A percentile compares a stretch with the other conserved stretches of the same genome.
phyloP scores from a whole-genome alignment of 2,329 filamentous ascomycete species.

The Arthrobotrys entomopaga region DNA sequence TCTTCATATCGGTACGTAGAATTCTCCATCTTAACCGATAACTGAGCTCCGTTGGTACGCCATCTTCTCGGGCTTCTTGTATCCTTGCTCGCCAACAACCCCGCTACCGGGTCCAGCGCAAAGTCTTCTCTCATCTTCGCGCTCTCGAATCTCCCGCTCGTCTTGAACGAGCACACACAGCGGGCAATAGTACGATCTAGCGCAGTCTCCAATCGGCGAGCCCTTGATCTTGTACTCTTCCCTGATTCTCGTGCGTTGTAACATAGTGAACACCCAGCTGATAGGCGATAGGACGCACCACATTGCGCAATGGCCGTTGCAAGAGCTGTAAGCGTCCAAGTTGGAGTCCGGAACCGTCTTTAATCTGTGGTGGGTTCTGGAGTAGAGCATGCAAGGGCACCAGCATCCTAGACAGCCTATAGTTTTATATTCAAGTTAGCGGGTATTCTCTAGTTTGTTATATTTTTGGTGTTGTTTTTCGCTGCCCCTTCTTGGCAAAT shows the following conservation, averaged over 20 bases:
- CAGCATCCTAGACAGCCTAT: slow-evolving; percentile 58
- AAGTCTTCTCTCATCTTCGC: slow-evolving; percentile 58
- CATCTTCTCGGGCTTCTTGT: slow-evolving; percentile 58
- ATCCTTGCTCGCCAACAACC: slow-evolving; percentile 57
- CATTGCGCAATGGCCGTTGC: slow-evolving; percentile 57
- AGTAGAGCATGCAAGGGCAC: slow-evolving; percentile 60
- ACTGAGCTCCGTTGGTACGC: slow-evolving; percentile 57
- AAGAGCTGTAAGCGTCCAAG: slow-evolving; percentile 56
- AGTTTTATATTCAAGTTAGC: slow-evolving; percentile 22
- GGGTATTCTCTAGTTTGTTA: neutral
- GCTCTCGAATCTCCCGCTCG: slow-evolving; percentile 57
- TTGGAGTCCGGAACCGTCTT: slow-evolving; percentile 59
- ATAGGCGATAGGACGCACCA: slow-evolving; percentile 57
- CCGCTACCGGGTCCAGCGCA: slow-evolving; percentile 58
- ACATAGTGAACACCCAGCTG: slow-evolving; percentile 59
- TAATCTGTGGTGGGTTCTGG: slow-evolving; percentile 58
- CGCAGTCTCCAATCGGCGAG: slow-evolving; percentile 57
- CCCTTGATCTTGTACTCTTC: slow-evolving; percentile 59
- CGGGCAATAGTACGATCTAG: slow-evolving; percentile 58
- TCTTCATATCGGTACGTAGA: neutral
- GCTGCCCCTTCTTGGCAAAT: slow-evolving; percentile 17
- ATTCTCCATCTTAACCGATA: slow-evolving; percentile 52
- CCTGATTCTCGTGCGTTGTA: slow-evolving; percentile 58
- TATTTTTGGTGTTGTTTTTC: slow-evolving; percentile 35
- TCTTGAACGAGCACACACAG: slow-evolving; percentile 59